Evolutionary conservation across 768 basidiomycete genomes (phyloP).

Genomic region (Ramaria rubella): DNA sequence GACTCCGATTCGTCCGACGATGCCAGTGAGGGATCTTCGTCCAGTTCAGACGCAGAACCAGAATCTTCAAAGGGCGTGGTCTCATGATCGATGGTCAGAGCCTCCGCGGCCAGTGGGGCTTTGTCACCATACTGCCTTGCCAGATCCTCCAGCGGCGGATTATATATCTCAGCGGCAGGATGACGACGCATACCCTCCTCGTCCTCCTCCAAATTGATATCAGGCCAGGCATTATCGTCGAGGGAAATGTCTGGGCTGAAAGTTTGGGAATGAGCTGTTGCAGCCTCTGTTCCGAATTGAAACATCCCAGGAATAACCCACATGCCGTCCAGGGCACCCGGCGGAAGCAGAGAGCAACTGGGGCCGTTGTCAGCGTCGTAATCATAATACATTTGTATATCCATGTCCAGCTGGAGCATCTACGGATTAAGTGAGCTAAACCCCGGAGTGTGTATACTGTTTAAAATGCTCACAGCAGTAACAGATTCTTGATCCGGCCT

Average conservation of each 20-base stretch:
- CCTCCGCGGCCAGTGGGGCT: no score
- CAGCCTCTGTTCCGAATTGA: neutral
- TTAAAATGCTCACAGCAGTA: neutral
- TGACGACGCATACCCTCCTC: no score
- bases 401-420: neutral
- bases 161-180: no score
- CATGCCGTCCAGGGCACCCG: neutral
- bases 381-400: neutral
- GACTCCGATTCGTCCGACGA: no score
- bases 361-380: neutral
- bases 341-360: neutral
- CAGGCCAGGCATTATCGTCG: no score
- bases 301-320: constrained; percentile 1
- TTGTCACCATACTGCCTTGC: no score
- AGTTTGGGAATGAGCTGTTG: neutral
- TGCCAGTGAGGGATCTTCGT: no score
- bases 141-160: no score
- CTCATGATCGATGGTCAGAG: no score
- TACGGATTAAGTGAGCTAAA: neutral
- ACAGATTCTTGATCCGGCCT: neutral
- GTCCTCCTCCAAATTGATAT: no score
- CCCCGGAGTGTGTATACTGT: neutral
- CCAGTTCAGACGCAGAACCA: no score
- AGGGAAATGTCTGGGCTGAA: neutral
- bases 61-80: no score